Percentiles rank a stretch among this genome's conserved stretches.
These are phyloP conservation scores for Picea engelmannii DNA, from an alignment of 83 land plant genomes.

Conservation along the genomic window DNA sequence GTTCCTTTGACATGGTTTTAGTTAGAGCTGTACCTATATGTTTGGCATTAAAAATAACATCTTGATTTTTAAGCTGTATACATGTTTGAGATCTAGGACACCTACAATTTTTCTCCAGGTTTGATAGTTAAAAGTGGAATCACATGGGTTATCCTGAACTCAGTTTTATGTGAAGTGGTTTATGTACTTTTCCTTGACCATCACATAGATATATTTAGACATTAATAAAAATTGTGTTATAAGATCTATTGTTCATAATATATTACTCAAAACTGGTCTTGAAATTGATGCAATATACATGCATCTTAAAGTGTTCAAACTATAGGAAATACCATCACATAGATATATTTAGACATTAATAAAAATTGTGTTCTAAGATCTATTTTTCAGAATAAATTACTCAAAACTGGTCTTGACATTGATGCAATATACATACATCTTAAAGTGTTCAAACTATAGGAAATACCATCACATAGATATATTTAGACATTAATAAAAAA, in stretches of 20 bases:
- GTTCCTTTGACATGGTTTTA: no score
- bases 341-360: conserved; percentile 1
- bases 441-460: not conserved
- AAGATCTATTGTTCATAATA: not conserved
- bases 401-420: not conserved
- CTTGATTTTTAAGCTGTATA: no score
- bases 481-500: not conserved
- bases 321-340: not conserved
- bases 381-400: not conserved
- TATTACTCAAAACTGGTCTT: not conserved
- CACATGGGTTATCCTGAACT: not conserved
- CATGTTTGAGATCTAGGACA: no score
- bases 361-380: not conserved
- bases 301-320: not conserved
- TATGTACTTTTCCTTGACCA: not conserved
- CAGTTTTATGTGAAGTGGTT: not conserved
- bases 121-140: not conserved
- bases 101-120: no score
- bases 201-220: not conserved
- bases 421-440: not conserved
- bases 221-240: not conserved
- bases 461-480: not conserved
- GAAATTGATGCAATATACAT: not conserved
- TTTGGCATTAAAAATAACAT: no score
- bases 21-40: no score